Percentiles rank a stretch among this genome's conserved stretches.
These are phyloP conservation scores for Neurospora intermedia DNA, from an alignment of 495 filamentous ascomycete species.

Conservation along the genomic window DNA sequence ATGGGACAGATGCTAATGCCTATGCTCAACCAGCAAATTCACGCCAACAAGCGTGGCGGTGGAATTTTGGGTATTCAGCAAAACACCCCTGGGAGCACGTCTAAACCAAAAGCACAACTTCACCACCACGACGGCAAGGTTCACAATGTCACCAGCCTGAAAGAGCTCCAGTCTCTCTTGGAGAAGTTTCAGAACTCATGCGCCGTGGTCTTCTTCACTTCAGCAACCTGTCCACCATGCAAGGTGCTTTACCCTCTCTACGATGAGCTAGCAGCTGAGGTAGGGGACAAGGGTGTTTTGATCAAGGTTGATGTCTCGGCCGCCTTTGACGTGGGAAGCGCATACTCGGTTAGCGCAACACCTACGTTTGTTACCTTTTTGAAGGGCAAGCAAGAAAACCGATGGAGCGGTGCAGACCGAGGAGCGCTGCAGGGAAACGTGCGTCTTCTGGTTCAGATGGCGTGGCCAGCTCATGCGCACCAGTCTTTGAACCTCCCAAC, in stretches of 20 bases:
- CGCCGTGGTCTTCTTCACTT: constrained; percentile 88
- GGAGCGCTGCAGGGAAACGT: constrained; percentile 59
- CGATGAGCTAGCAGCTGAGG: constrained; percentile 66
- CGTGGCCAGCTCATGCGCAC: constrained; percentile 69
- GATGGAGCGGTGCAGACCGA: constrained; percentile 71
- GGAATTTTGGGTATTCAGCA: constrained; percentile 42
- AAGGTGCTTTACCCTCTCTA: constrained; percentile 74
- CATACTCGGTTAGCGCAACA: constrained; percentile 62
- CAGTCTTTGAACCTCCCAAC: constrained; percentile 56
- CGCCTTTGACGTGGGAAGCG: constrained; percentile 52
- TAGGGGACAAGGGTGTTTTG: constrained; percentile 55
- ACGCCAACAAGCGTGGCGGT: constrained; percentile 46
- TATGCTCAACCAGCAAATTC: constrained; percentile 64
- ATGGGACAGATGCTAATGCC: constrained; percentile 86
- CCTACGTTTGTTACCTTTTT: constrained; percentile 89
- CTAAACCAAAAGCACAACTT: constrained; percentile 24
- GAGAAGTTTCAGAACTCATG: constrained; percentile 49
- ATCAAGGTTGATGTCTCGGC: constrained; percentile 75
- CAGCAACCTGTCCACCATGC: constrained; percentile 77
- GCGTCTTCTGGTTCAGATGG: constrained; percentile 63
- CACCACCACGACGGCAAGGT: constrained; percentile 24
- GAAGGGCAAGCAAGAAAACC: constrained; percentile 60
- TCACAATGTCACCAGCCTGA: constrained; percentile 28
- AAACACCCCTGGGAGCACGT: constrained; percentile 17
- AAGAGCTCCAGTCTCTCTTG: constrained; percentile 51